These are phyloP conservation scores for Aspergillus wentii DNA, from an alignment of 495 filamentous ascomycete genomes.

Conservation along the genomic window DNA sequence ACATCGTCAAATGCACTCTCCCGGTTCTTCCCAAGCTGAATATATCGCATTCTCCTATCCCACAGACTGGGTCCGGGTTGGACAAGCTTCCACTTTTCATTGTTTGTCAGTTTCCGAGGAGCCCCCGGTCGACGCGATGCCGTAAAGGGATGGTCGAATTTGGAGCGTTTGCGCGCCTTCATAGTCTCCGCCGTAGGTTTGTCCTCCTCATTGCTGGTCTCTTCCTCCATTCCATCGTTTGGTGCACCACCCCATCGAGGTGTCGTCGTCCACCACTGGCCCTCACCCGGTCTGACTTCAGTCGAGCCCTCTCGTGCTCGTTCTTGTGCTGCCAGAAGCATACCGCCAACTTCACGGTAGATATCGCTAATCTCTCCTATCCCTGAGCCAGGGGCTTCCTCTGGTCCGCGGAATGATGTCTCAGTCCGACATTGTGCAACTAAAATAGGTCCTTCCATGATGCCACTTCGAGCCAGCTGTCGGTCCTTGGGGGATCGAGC, in stretches of 20 bases:
- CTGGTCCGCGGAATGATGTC: constrained; percentile 41
- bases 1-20: constrained; percentile 52
- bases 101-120: constrained; percentile 29
- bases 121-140: constrained; percentile 28
- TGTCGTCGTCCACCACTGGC: constrained; percentile 73
- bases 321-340: constrained; percentile 78
- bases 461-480: constrained; percentile 62
- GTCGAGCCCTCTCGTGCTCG: constrained; percentile 63
- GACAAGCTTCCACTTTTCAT: constrained; percentile 46
- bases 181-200: constrained; percentile 15
- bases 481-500: constrained; percentile 66
- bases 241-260: constrained; percentile 74
- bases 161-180: constrained; percentile 37
- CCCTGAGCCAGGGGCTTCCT: constrained; percentile 39
- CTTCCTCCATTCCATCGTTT: constrained; percentile 56
- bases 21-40: constrained; percentile 60
- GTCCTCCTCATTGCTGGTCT: constrained; percentile 18
- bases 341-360: constrained; percentile 66
- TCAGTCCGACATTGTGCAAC: constrained; percentile 55
- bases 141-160: constrained; percentile 30
- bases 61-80: constrained; percentile 61
- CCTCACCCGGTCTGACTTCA: constrained; percentile 66
- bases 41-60: constrained; percentile 74
- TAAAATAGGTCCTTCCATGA: constrained; percentile 69
- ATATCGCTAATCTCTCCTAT: constrained; percentile 60